Evolutionary conservation across 169 alveolate species (phyloP).

Genomic region (Plasmodium sp.): DNA sequence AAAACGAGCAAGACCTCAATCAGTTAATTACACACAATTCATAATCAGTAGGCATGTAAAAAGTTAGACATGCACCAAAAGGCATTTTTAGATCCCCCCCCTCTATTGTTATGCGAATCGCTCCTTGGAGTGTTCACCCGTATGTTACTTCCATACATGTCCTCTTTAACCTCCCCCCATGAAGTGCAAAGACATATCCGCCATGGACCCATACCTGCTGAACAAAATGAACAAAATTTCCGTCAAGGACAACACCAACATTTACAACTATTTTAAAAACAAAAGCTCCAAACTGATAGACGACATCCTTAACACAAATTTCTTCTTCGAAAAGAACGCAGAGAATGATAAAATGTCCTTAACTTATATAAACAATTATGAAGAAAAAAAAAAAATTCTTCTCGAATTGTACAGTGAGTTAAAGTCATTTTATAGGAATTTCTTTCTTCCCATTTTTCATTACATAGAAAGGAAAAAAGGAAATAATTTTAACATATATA

Average conservation of each 20-base stretch:
- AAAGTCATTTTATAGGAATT: constrained; percentile 48
- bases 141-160: no score
- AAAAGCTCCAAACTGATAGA: constrained; percentile 20
- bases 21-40: neutral
- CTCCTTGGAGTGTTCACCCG: neutral
- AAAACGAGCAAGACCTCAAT: neutral
- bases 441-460: constrained; percentile 51
- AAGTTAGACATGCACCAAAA: neutral
- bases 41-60: neutral
- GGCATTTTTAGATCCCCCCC: neutral
- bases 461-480: constrained; percentile 53
- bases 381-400: constrained; percentile 34
- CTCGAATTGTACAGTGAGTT: constrained; percentile 29
- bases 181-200: constrained; percentile 53
- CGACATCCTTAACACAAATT: constrained; percentile 9
- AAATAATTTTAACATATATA: constrained; percentile 10
- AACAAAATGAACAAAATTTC: constrained; percentile 53
- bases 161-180: neutral
- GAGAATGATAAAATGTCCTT: constrained; percentile 26
- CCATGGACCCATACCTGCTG: constrained; percentile 43
- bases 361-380: constrained; percentile 23
- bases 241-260: constrained; percentile 26
- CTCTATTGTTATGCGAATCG: neutral
- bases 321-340: constrained; percentile 14
- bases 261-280: constrained; percentile 57